Evolutionary conservation across 1,139 yeast genomes (phyloP).

Genomic region (Candida pseudocylindracea): DNA sequence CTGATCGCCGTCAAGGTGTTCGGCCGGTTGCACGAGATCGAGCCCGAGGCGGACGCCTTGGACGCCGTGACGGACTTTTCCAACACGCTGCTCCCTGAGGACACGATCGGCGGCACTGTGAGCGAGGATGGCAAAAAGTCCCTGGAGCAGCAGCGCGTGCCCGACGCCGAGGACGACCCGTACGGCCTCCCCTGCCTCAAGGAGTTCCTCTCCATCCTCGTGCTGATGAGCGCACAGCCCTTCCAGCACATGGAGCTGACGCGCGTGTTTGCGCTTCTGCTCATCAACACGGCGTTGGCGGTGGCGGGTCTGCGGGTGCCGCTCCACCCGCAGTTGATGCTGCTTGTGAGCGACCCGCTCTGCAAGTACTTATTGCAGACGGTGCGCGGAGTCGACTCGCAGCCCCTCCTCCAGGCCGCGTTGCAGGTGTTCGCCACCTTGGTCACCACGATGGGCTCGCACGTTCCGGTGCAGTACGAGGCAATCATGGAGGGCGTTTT

Average conservation of each 20-base stretch:
- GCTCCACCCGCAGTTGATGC: slow-evolving; percentile 41
- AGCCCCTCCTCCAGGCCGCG: slow-evolving; percentile 51
- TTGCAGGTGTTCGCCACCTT: slow-evolving; percentile 56
- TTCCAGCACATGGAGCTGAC: slow-evolving; percentile 77
- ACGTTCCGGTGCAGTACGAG: slow-evolving; percentile 46
- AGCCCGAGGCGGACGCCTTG: slow-evolving; percentile 16
- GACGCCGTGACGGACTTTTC: slow-evolving; percentile 15
- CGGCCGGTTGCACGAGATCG: slow-evolving; percentile 29
- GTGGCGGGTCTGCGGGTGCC: slow-evolving; percentile 53
- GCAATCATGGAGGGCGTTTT: slow-evolving; percentile 37
- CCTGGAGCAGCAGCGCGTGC: background rate
- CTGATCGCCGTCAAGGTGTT: slow-evolving; percentile 53
- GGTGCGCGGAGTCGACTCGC: slow-evolving; percentile 46
- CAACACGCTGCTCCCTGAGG: slow-evolving; percentile 15
- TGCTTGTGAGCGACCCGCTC: slow-evolving; percentile 52
- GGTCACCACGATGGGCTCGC: slow-evolving; percentile 31
- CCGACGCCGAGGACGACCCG: slow-evolving; percentile 10
- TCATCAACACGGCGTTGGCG: slow-evolving; percentile 64
- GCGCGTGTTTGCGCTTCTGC: slow-evolving; percentile 57
- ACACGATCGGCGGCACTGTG: slow-evolving; percentile 16
- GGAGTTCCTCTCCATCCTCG: slow-evolving; percentile 50
- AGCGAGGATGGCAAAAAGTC: slow-evolving; percentile 1
- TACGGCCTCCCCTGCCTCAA: slow-evolving; percentile 49
- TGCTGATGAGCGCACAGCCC: slow-evolving; percentile 68
- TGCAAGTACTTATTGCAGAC: slow-evolving; percentile 69